A percentile compares a stretch with the other conserved stretches of the same genome.
Conservation (phyloP, 805 yeast species). For the Kuraishia molischiana region DNA sequence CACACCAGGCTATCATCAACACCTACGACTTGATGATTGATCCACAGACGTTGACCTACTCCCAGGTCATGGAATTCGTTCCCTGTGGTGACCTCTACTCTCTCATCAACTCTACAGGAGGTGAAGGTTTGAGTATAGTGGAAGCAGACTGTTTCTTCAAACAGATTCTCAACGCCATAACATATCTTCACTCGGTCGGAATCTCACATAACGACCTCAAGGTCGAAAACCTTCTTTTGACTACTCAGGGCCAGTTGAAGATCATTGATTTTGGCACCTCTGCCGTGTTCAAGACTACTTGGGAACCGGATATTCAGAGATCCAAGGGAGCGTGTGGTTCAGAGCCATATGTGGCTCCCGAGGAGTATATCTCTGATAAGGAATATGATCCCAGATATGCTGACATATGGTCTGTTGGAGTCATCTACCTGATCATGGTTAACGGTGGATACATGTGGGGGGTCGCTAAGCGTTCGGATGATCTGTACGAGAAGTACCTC, state of each 20-base stretch:
- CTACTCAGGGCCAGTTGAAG: constrained; percentile 55
- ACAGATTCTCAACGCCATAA: constrained; percentile 73
- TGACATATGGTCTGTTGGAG: constrained; percentile 87
- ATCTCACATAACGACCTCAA: constrained; percentile 91
- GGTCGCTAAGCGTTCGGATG: constrained; percentile 25
- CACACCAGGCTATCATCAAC: constrained; percentile 66
- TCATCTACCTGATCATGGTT: constrained; percentile 61
- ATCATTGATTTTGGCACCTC: constrained; percentile 88
- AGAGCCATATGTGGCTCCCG: constrained; percentile 89
- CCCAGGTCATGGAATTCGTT: constrained; percentile 93
- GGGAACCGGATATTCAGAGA: constrained; percentile 69
- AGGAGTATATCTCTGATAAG: constrained; percentile 49
- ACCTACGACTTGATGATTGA: constrained; percentile 76
- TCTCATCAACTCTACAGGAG: constrained; percentile 39
- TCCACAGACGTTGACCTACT: constrained; percentile 55
- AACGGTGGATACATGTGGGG: constrained; percentile 28
- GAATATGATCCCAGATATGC: constrained; percentile 69
- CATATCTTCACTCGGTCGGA: constrained; percentile 83
- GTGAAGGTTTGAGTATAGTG: constrained; percentile 40
- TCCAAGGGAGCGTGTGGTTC: constrained; percentile 78
- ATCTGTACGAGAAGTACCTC: constrained; percentile 32
- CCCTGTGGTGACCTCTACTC: constrained; percentile 78
- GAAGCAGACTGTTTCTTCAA: constrained; percentile 90
- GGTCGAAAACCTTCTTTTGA: constrained; percentile 75
- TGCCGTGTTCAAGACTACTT: constrained; percentile 82